phyloP scores from a whole-genome alignment of 2,329 filamentous ascomycete genomes.

The Pyricularia pennisetigena region DNA sequence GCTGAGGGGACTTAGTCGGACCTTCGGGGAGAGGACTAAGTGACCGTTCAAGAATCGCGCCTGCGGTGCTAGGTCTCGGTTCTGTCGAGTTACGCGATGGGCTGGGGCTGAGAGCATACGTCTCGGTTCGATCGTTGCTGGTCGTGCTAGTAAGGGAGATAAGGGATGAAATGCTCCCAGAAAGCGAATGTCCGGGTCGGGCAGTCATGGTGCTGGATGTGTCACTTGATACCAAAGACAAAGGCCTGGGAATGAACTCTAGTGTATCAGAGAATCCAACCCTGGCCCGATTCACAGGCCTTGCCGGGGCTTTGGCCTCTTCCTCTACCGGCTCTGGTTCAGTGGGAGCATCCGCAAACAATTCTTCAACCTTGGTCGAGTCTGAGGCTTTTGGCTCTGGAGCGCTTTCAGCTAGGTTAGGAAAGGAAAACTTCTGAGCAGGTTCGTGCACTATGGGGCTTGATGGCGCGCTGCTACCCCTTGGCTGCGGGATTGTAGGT shows the following conservation, averaged over 20 bases:
- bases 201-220: constrained; percentile 69
- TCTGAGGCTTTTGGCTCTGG: not conserved
- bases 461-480: constrained; percentile 54
- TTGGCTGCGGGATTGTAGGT: constrained; percentile 40
- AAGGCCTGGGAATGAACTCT: constrained; percentile 72
- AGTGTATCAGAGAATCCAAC: constrained; percentile 80
- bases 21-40: constrained; percentile 24
- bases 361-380: not conserved
- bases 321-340: not conserved
- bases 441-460: constrained; percentile 43
- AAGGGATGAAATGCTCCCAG: constrained; percentile 72
- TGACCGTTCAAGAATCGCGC: constrained; percentile 53
- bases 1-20: constrained; percentile 28
- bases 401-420: constrained; percentile 6
- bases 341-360: not conserved
- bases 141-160: constrained; percentile 46
- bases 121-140: constrained; percentile 28
- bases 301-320: constrained; percentile 10
- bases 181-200: constrained; percentile 60
- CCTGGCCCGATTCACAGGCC: constrained; percentile 38
- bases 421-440: constrained; percentile 14
- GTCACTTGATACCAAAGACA: constrained; percentile 78
- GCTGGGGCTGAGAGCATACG: constrained; percentile 23
- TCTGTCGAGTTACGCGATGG: constrained; percentile 32
- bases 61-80: constrained; percentile 58